phyloP scores from a whole-genome alignment of 371 early-diverging fungal genomes.

The Apophysomyces ossiformis region DNA sequence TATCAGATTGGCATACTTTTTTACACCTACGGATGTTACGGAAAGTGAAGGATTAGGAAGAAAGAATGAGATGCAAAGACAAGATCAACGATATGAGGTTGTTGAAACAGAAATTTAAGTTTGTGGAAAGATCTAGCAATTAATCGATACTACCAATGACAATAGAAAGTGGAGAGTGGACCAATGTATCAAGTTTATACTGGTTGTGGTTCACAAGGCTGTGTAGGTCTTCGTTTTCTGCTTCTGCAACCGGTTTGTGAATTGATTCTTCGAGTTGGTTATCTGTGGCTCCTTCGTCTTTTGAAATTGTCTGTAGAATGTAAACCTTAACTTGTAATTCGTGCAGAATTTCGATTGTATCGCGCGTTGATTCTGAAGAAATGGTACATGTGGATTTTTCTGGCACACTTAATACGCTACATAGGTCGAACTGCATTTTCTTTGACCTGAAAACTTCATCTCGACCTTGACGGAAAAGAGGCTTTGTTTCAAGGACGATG shows the following conservation, averaged over 20 bases:
- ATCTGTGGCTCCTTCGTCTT: neutral
- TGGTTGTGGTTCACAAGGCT: neutral
- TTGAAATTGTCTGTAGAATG: neutral
- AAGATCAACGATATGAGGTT: too few relatives aligned
- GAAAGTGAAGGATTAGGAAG: too few relatives aligned
- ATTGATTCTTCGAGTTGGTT: neutral
- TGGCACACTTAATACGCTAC: neutral
- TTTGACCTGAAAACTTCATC: neutral
- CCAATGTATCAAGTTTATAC: neutral
- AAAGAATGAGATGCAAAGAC: too few relatives aligned
- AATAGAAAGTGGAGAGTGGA: neutral
- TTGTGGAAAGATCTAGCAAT: neutral
- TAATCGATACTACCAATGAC: neutral
- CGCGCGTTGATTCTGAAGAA: neutral
- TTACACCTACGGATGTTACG: too few relatives aligned
- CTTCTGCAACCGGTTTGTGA: neutral
- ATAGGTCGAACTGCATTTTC: neutral
- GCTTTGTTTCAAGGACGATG: neutral
- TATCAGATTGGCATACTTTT: too few relatives aligned
- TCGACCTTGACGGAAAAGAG: neutral
- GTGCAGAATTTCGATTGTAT: constrained; percentile 1
- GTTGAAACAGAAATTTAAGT: too few relatives aligned
- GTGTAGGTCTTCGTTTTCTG: neutral
- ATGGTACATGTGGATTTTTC: neutral
- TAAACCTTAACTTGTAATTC: neutral